These are phyloP conservation scores for Alternaria triticina DNA, from an alignment of 2,329 filamentous ascomycete species.

Conservation along the genomic window DNA sequence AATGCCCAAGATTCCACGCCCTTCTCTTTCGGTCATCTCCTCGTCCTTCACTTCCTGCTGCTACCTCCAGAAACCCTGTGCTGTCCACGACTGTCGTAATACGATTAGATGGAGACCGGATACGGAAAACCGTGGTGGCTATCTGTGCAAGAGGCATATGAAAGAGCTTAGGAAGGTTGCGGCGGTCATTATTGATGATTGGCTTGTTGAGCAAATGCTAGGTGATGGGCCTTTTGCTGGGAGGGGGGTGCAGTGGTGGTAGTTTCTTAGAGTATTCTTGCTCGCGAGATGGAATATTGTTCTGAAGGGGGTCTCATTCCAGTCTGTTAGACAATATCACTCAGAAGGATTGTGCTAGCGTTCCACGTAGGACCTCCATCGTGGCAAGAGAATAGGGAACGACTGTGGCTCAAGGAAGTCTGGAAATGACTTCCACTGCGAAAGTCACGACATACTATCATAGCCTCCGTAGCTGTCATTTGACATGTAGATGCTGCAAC, in stretches of 20 bases:
- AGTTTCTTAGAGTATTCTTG: neutral
- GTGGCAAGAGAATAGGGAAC: no score
- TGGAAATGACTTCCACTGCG: neutral
- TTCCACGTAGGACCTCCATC: no score
- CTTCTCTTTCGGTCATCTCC: neutral
- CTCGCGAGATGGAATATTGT: neutral
- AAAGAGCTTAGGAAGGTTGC: neutral
- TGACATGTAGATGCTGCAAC: neutral
- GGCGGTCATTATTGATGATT: neutral
- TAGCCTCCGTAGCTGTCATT: neutral
- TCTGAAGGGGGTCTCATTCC: no score
- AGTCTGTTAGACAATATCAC: no score
- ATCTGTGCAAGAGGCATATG: neutral
- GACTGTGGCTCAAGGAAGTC: no score
- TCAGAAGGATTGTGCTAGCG: no score
- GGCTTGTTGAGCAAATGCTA: neutral
- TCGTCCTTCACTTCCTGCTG: neutral
- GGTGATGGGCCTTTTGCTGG: neutral
- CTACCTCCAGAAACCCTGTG: neutral
- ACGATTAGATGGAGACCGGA: neutral
- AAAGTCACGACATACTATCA: fast-evolving
- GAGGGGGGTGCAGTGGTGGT: neutral
- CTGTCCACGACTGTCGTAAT: neutral
- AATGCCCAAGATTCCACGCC: neutral
- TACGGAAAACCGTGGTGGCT: neutral